phyloP scores from a whole-genome alignment of 1,284 basidiomycete genomes.

The Peniophora sp. region DNA sequence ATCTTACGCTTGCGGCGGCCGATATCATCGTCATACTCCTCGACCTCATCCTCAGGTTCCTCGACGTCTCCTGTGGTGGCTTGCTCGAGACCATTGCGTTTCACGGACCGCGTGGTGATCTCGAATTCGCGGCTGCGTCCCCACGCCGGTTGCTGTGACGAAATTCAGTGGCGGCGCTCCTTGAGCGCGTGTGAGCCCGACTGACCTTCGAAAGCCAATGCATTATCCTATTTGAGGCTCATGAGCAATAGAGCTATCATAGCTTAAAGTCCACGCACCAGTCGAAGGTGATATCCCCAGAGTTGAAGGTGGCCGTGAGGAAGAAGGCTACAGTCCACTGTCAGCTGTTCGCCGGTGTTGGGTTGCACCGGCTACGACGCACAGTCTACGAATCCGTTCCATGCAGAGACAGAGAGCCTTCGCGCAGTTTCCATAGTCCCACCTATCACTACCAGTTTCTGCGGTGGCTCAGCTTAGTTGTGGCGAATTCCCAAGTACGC shows the following conservation, averaged over 20 bases:
- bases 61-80: constrained; percentile 68
- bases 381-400: constrained; percentile 85
- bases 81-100: constrained; percentile 52
- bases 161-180: neutral
- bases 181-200: constrained; percentile 1
- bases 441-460: constrained; percentile 76
- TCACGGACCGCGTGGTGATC: constrained; percentile 68
- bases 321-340: constrained; percentile 59
- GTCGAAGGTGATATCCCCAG: constrained; percentile 80
- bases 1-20: constrained; percentile 69
- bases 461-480: constrained; percentile 4
- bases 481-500: neutral
- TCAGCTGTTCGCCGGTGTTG: constrained; percentile 1
- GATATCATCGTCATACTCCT: constrained; percentile 43
- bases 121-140: constrained; percentile 79
- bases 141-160: constrained; percentile 70
- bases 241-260: neutral
- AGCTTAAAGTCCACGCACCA: constrained; percentile 38
- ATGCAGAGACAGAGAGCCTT: constrained; percentile 64
- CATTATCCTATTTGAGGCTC: constrained; percentile 55
- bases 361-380: constrained; percentile 18
- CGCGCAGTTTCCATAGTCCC: constrained; percentile 72
- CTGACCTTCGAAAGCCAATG: constrained; percentile 75
- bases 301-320: constrained; percentile 77
- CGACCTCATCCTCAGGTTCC: constrained; percentile 54